Evolutionary conservation across 192 early-diverging fungal genomes (phyloP).

Genomic region (Coemansia sp.): DNA sequence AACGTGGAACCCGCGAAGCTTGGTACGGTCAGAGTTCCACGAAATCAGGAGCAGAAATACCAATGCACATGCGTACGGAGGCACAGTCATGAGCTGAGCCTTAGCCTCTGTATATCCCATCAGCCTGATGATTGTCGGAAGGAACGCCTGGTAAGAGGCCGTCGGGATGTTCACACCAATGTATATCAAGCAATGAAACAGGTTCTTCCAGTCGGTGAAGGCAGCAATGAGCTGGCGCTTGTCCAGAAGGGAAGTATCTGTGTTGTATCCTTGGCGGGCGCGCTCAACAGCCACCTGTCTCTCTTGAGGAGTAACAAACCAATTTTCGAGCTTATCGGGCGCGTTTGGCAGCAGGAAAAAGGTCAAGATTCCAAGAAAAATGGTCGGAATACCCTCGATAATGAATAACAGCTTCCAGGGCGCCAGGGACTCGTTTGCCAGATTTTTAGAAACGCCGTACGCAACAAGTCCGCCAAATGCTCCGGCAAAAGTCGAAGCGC

Average conservation of each 20-base stretch:
- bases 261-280: slow-evolving; percentile 45
- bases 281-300: slow-evolving; percentile 57
- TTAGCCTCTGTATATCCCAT: slow-evolving; percentile 60
- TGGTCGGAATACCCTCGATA: slow-evolving; percentile 64
- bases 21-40: slow-evolving; percentile 54
- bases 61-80: slow-evolving; percentile 53
- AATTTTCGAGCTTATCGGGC: slow-evolving; percentile 48
- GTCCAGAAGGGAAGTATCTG: slow-evolving; percentile 31
- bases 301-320: slow-evolving; percentile 57
- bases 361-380: slow-evolving; percentile 58
- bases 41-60: slow-evolving; percentile 41
- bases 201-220: slow-evolving; percentile 55
- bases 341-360: slow-evolving; percentile 59
- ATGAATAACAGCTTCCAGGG: slow-evolving; percentile 78
- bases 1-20: slow-evolving; percentile 51
- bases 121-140: slow-evolving; percentile 69
- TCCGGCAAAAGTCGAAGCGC: slow-evolving; percentile 69
- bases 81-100: slow-evolving; percentile 58
- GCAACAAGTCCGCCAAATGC: slow-evolving; percentile 75
- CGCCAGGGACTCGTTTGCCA: slow-evolving; percentile 55
- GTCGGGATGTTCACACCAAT: slow-evolving; percentile 66
- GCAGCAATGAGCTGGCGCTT: slow-evolving; percentile 53
- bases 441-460: slow-evolving; percentile 61
- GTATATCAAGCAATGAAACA: slow-evolving; percentile 60
- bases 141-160: slow-evolving; percentile 65